A percentile compares a stretch with the other conserved stretches of the same genome.
Evolutionary conservation across 164 flowering plant species (phyloP).

Genomic region (Vitis amurensis): DNA sequence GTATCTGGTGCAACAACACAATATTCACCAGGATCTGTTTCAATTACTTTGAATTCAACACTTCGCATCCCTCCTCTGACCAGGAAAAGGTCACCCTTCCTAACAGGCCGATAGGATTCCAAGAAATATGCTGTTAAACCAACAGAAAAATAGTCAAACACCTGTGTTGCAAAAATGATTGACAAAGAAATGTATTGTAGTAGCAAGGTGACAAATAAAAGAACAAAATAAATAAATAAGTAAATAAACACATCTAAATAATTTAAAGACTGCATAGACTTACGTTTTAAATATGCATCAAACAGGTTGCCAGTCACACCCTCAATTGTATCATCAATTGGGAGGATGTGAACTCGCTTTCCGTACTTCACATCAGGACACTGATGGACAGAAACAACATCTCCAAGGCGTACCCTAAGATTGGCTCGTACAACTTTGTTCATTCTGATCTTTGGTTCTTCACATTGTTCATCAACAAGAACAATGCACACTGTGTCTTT

Average conservation of each 20-base stretch:
- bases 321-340: conserved; percentile 54
- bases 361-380: conserved; percentile 58
- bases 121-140: conserved; percentile 56
- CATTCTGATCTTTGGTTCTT: conserved; percentile 51
- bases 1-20: conserved; percentile 75
- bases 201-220: not conserved
- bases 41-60: conserved; percentile 66
- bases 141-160: conserved; percentile 8
- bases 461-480: conserved; percentile 49
- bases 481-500: conserved; percentile 51
- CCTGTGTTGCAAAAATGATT: not conserved
- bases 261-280: not conserved
- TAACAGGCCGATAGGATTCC: conserved; percentile 64
- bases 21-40: conserved; percentile 68
- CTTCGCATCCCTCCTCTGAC: conserved; percentile 77
- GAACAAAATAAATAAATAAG: not conserved
- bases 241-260: not conserved
- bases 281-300: conserved; percentile 49
- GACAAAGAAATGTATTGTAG: not conserved
- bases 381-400: conserved; percentile 51
- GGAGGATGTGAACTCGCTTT: conserved; percentile 52
- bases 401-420: conserved; percentile 53
- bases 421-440: conserved; percentile 57
- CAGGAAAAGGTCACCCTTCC: conserved; percentile 67
- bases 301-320: conserved; percentile 55